Evolutionary conservation across 768 basidiomycete species (phyloP).

Genomic region (Leccinum variicolor): DNA sequence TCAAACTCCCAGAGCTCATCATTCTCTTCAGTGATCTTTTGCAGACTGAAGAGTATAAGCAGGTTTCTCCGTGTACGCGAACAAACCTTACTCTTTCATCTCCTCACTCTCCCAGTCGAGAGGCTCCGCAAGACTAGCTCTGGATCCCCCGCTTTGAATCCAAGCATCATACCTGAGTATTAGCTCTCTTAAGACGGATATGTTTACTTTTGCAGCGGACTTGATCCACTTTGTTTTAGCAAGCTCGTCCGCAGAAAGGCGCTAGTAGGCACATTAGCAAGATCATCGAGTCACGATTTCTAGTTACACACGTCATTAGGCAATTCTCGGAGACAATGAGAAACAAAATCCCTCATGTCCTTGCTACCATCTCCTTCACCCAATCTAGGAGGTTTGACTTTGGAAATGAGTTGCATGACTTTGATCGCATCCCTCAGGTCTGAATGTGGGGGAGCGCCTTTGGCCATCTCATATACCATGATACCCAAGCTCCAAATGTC

Average conservation of each 20-base stretch:
- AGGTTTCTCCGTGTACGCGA: neutral
- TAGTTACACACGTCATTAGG: slow-evolving; percentile 63
- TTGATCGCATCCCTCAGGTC: slow-evolving; percentile 77
- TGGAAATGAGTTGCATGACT: slow-evolving; percentile 88
- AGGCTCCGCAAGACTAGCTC: slow-evolving; percentile 73
- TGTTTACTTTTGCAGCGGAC: slow-evolving; percentile 57
- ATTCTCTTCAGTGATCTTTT: slow-evolving; percentile 22
- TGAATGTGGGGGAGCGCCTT: slow-evolving; percentile 92
- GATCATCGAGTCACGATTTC: neutral
- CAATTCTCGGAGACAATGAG: slow-evolving; percentile 75
- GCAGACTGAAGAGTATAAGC: slow-evolving; percentile 15
- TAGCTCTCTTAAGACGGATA: slow-evolving; percentile 75
- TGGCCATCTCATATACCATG: slow-evolving; percentile 93
- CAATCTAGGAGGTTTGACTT: slow-evolving; percentile 76
- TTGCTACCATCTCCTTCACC: slow-evolving; percentile 75
- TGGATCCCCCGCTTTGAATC: slow-evolving; percentile 61
- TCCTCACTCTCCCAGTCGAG: slow-evolving; percentile 73
- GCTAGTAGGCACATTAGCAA: slow-evolving; percentile 41
- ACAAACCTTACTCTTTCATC: slow-evolving; percentile 43
- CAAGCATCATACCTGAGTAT: slow-evolving; percentile 74
- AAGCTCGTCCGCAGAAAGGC: slow-evolving; percentile 87
- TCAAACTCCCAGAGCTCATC: slow-evolving; percentile 75
- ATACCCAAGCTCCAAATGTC: slow-evolving; percentile 99
- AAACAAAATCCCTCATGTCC: slow-evolving; percentile 87
- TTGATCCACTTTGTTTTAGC: slow-evolving; percentile 90